Evolutionary conservation across 2,329 filamentous ascomycete species (phyloP), one percentile per base, ranked within the genome.

Genomic region (Neofusicoccum ribis): DNA sequence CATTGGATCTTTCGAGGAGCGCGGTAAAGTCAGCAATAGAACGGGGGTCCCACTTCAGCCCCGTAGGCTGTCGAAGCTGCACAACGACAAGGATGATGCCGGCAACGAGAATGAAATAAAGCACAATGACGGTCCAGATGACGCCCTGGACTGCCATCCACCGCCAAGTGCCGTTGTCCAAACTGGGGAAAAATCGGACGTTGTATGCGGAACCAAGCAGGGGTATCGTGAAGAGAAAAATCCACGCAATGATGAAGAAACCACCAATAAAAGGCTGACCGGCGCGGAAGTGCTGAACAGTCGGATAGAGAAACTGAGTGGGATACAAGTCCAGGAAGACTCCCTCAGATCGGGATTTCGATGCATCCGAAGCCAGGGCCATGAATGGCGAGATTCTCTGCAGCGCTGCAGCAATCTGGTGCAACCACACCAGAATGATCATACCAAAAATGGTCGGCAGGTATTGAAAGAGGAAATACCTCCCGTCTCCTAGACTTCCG

Each of bases 381-480:
- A 88, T 85, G 74, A 96, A 96, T 0, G 93, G 93, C 44, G 91
- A 81, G 12, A 91, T 85, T 65, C 94, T 88, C 68, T 90, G 87
- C n/a, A 93, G 85, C 3, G 93, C 87, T 1, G 85, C 83, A 70
- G 92, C 85, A 44, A 97, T 82, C 69, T 88, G 86, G 71, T 96
- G 89, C 0, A 91, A 84, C 82, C 91, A 96, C 6, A 97, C 76
- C 51, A 95, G 82, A 41, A 96, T 79, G 12, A 89, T 69, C 20
- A 88, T 87, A 0, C 89, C 91, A 14, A 96, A 73, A 0, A 96
- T 80, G 65, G 93, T 92, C 2, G 94, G 93, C 1, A 97, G 80
- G 68, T 96, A 91, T 67, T 92, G 86, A 76, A 96, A 95, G 52
- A 96, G 78, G 75, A 97, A 97, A 77, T 96, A 97, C 69, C 88